phyloP scores from a whole-genome alignment of 2,329 filamentous ascomycete species.

The Pseudopithomyces chartarum region DNA sequence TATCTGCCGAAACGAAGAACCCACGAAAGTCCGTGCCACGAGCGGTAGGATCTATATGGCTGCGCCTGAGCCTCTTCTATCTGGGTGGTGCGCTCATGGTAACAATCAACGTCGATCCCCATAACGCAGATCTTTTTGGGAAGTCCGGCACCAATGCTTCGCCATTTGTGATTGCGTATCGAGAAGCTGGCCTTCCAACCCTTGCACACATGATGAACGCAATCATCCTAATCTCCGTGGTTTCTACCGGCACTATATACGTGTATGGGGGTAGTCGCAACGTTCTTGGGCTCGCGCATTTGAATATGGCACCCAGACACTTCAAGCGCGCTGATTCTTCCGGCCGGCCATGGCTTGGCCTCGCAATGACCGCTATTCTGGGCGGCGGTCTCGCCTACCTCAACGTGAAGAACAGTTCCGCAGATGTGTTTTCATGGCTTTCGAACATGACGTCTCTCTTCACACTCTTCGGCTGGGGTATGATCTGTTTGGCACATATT shows the following conservation, averaged over 20 bases:
- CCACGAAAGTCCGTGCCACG: constrained; percentile 50
- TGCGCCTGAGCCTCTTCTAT: constrained; percentile 54
- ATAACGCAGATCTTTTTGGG: constrained; percentile 50
- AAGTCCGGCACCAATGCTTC: constrained; percentile 49
- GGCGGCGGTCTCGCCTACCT: constrained; percentile 47
- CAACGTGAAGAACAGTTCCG: constrained; percentile 49
- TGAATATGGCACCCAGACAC: constrained; percentile 50
- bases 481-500: constrained; percentile 66
- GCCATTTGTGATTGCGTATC: constrained; percentile 54
- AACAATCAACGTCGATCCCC: constrained; percentile 51
- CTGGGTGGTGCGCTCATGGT: constrained; percentile 52
- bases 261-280: constrained; percentile 53
- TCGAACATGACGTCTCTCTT: constrained; percentile 54
- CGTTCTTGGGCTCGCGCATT: constrained; percentile 50
- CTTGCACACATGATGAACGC: constrained; percentile 56
- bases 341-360: constrained; percentile 27
- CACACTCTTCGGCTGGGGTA: constrained; percentile 73
- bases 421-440: constrained; percentile 55
- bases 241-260: constrained; percentile 52
- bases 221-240: constrained; percentile 54
- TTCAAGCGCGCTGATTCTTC: constrained; percentile 19
- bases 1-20: constrained; percentile 52
- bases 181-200: constrained; percentile 44
- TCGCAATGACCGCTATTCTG: constrained; percentile 28
- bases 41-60: constrained; percentile 54